Base-by-base conservation (phyloP, 2,329 filamentous ascomycete genomes). In the Calonectria henricotiae region DNA sequence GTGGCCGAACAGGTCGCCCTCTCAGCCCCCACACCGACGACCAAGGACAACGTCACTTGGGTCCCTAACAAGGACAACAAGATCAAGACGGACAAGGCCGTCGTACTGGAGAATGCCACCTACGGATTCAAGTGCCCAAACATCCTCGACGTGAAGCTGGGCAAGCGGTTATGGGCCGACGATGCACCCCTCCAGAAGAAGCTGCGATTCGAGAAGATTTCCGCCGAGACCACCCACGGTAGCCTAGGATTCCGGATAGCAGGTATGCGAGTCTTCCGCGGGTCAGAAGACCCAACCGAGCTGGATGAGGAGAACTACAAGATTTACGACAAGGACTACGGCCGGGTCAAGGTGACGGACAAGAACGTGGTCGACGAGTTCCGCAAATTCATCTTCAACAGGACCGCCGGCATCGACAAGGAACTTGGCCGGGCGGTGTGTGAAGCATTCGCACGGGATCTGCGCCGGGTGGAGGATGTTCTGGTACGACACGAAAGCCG, bases 81-180 rank as follows among this genome's bases (percentile, higher is more conserved):
- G 77, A 95, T 98, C 70, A 87, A 90, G 27, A 98, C 95, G 0
- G 91, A 95, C 66, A 87, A 90, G 65, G 93, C 94, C 2, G 91
- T 98, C 20, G 95, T 97, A 13, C 86, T 98, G 32, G 93, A 95
- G 79, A 98, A 98, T 80, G 89, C 94, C 7, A 91, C 94, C 0
- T 88, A 89, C 73, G 94, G 94, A 0, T 98, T 95, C 85, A 89
- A 89, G 77, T 89, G 90, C 69, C 94, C 96, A 7, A 98, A 98
- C 76, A 94, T 99, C 8, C 86, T 99, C 68, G 96, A 99, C 79
- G 89, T 97, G 74, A 99, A 99, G 84, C 89, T 99, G 23, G 96
- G 96, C 49, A 88, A 91, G 61, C 89, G 94, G 37, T 85, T 99
- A 6, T 98, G 95, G 92, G 96, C 94, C 15, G 94, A 97, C 70